A percentile compares a stretch with the other conserved stretches of the same genome.
These are phyloP conservation scores for Spathaspora arborariae DNA, from an alignment of 805 yeast species.

Conservation along the genomic window DNA sequence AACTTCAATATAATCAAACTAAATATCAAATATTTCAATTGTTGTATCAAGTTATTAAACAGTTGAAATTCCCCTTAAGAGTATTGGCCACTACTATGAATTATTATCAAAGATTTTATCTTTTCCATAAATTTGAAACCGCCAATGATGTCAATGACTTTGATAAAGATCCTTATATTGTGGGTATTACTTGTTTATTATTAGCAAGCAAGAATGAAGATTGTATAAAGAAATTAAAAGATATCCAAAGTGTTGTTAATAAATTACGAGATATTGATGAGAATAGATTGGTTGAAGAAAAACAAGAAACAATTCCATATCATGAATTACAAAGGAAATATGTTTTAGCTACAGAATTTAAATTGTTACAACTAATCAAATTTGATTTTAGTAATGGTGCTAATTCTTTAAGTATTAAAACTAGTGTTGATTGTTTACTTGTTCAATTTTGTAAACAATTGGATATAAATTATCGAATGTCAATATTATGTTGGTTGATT, in stretches of 20 bases:
- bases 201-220: conserved; percentile 79
- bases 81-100: conserved; percentile 69
- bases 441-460: conserved; percentile 56
- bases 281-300: conserved; percentile 11
- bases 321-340: conserved; percentile 53
- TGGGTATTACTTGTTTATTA: conserved; percentile 67
- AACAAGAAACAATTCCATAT: background rate
- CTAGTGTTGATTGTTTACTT: conserved; percentile 55
- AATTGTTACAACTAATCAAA: conserved; percentile 68
- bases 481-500: conserved; percentile 67
- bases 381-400: conserved; percentile 72
- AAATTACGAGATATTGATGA: conserved; percentile 34
- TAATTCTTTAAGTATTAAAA: conserved; percentile 17
- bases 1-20: conserved; percentile 44
- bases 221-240: conserved; percentile 70
- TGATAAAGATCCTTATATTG: conserved; percentile 48
- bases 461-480: conserved; percentile 41
- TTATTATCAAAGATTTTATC: conserved; percentile 66
- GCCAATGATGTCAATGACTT: conserved; percentile 27
- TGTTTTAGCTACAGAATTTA: conserved; percentile 61
- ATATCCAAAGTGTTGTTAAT: conserved; percentile 51
- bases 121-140: conserved; percentile 58
- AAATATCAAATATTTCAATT: conserved; percentile 53
- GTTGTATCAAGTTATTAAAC: conserved; percentile 48
- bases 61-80: conserved; percentile 63